phyloP scores from a whole-genome alignment of 108 stramenopile genomes.

The Discostella stelligeroides region DNA sequence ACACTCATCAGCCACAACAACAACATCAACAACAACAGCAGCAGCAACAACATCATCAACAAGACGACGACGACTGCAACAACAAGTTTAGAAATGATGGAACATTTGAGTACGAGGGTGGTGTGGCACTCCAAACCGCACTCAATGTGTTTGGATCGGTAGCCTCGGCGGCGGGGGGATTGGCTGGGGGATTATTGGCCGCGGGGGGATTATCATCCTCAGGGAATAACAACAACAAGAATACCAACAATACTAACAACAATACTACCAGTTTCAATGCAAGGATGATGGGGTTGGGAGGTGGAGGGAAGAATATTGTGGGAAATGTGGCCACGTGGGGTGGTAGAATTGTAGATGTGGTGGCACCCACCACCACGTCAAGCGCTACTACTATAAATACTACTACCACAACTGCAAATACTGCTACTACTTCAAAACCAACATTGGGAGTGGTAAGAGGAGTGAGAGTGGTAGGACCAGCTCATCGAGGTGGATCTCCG shows the following conservation, averaged over 20 bases:
- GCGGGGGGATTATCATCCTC: not conserved
- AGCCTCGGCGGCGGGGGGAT: conserved; percentile 17
- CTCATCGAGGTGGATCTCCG: too few relatives aligned
- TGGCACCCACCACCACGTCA: too few relatives aligned
- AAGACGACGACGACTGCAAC: too few relatives aligned
- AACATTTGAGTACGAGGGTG: conserved; percentile 6
- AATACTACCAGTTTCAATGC: not conserved
- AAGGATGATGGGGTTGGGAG: too few relatives aligned
- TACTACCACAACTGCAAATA: not conserved
- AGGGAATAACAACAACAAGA: not conserved
- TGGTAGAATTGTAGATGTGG: conserved; percentile 19
- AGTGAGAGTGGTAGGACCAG: too few relatives aligned
- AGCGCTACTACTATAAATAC: too few relatives aligned
- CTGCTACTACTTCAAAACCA: too few relatives aligned
- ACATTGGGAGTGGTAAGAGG: too few relatives aligned
- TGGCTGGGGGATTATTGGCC: not conserved
- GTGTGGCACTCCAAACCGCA: conserved; percentile 29
- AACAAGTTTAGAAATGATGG: not conserved
- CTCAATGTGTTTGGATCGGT: conserved; percentile 23
- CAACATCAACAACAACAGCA: not conserved
- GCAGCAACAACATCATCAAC: too few relatives aligned
- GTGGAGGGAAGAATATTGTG: conserved; percentile 9
- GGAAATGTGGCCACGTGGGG: conserved; percentile 20
- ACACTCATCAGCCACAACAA: not conserved
- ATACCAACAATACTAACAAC: too few relatives aligned